phyloP scores from a whole-genome alignment of 441 rosid species.

The Arabidopsis hybrid region DNA sequence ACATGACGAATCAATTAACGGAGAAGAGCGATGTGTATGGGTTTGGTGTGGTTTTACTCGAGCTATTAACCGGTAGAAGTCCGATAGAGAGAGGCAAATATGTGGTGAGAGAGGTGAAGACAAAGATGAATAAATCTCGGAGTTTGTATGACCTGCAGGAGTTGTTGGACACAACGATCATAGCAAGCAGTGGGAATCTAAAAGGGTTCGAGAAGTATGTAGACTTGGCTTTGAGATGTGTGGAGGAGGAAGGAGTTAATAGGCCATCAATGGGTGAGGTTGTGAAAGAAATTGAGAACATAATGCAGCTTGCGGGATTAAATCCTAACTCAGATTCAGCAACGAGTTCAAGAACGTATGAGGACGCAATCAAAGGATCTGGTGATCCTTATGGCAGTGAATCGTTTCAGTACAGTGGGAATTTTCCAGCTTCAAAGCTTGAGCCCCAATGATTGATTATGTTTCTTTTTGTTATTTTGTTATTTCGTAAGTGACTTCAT shows the following conservation, averaged over 20 bases:
- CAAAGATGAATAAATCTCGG: conserved; percentile 59
- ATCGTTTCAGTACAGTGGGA: conserved; percentile 10
- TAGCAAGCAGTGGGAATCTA: conserved; percentile 43
- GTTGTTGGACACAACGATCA: conserved; percentile 61
- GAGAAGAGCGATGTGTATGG: conserved; percentile 93
- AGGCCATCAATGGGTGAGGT: conserved; percentile 81
- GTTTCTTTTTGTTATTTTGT: background rate
- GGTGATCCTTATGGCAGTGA: conserved; percentile 22
- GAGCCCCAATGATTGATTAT: conserved; percentile 42
- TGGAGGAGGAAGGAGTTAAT: conserved; percentile 62
- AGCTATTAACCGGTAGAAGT: conserved; percentile 63
- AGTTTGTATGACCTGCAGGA: conserved; percentile 62
- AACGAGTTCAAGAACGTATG: conserved; percentile 51
- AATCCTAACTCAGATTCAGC: conserved; percentile 72
- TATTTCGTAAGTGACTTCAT: background rate
- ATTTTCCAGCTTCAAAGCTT: conserved; percentile 32
- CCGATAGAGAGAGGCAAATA: conserved; percentile 80
- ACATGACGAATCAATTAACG: conserved; percentile 82
- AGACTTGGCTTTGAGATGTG: conserved; percentile 71
- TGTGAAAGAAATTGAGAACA: conserved; percentile 73
- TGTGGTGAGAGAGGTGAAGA: conserved; percentile 71
- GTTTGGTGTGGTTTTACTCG: conserved; percentile 80
- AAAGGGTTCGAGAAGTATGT: conserved; percentile 67
- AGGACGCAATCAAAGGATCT: conserved; percentile 29
- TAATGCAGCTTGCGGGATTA: conserved; percentile 68